phyloP scores from a whole-genome alignment of 2,329 filamentous ascomycete genomes.

The Phaeosphaeriaceae sp. region DNA sequence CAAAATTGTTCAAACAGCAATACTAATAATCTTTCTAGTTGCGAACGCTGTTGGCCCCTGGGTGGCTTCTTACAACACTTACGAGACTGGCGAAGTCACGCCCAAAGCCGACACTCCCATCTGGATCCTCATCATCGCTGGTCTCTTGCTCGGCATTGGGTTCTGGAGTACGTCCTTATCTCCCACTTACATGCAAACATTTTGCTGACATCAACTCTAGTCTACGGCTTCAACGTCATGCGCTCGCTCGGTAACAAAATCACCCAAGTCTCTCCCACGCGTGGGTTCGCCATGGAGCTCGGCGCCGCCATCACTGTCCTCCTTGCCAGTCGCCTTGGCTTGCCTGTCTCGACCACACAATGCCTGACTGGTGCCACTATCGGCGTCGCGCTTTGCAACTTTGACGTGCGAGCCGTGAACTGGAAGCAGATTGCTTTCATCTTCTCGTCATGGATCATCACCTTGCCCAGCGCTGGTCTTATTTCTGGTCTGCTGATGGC shows the following conservation, averaged over 20 bases:
- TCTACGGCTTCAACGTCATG: slow-evolving; percentile 60
- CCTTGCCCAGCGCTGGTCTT: slow-evolving; percentile 37
- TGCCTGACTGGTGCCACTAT: slow-evolving; percentile 80
- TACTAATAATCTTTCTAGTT: slow-evolving; percentile 4
- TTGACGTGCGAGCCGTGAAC: slow-evolving; percentile 72
- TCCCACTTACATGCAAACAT: slow-evolving; percentile 48
- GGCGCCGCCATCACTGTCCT: slow-evolving; percentile 77
- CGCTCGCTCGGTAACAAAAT: slow-evolving; percentile 69
- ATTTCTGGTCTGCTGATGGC: slow-evolving; percentile 44
- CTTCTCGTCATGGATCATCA: slow-evolving; percentile 67
- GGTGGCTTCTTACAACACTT: slow-evolving; percentile 34
- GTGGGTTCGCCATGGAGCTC: slow-evolving; percentile 75
- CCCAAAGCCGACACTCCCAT: slow-evolving; percentile 70
- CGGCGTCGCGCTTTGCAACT: slow-evolving; percentile 77
- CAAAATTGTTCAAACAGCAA: too few species aligned
- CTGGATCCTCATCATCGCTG: slow-evolving; percentile 73
- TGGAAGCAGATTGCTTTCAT: slow-evolving; percentile 71
- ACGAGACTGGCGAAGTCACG: slow-evolving; percentile 65
- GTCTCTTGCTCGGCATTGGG: slow-evolving; percentile 65
- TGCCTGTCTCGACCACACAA: slow-evolving; percentile 71
- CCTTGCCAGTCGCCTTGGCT: slow-evolving; percentile 73
- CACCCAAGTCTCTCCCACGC: slow-evolving; percentile 68
- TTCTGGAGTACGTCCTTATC: slow-evolving; percentile 52
- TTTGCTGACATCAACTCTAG: slow-evolving; percentile 67
- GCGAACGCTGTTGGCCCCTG: slow-evolving; percentile 36